Base-by-base conservation (phyloP, 441 rosid species). In the Raphanus hybrid region DNA sequence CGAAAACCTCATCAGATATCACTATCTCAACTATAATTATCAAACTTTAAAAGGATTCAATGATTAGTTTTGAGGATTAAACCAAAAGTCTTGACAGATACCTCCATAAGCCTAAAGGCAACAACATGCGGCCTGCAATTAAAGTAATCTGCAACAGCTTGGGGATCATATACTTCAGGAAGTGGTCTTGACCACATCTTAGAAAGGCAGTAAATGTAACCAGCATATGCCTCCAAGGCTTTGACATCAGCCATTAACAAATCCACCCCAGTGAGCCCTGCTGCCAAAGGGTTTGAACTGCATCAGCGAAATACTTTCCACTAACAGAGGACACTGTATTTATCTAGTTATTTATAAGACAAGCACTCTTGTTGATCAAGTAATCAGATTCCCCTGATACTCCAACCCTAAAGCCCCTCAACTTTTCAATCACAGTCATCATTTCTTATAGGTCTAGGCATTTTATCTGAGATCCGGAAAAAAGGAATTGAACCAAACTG, bases 41-140 rank as follows among this genome's bases (percentile, higher is more conserved):
- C 54, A 48, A 54, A 64, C 8, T 14, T 27, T 6, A 20, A 66
- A 66, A 48, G 34, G 32, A 60, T 60, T 39, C n/a, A 59, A 65
- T 48, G 26, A 60, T 65, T 73, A 50, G 64, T 55, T 16, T 5
- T 32, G 26, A 57, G 29, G 20, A 57, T 8, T 3, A 57, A 59
- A 5, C 34, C 34, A 67, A 71, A 79, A 76, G 39, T 61, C 37
- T 35, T 9, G 69, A 60, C 16, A 76, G 26, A 50, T 84, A 95
- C 98, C 99, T 95, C 99, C 27, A 95, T 79, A 82, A 95, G 91
- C 75, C 99, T 91, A 81, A 90, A 83, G 74, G 90, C 93, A 71
- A 92, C 88, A 7, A 95, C 78, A 85, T 95, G 99, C 41, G 97
- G 99, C 83, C 98, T 89, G 85, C 91, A 91, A 72, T 85, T 86